Base-by-base conservation (phyloP, 1,284 basidiomycete species). In the Schizophyllum amplum region DNA sequence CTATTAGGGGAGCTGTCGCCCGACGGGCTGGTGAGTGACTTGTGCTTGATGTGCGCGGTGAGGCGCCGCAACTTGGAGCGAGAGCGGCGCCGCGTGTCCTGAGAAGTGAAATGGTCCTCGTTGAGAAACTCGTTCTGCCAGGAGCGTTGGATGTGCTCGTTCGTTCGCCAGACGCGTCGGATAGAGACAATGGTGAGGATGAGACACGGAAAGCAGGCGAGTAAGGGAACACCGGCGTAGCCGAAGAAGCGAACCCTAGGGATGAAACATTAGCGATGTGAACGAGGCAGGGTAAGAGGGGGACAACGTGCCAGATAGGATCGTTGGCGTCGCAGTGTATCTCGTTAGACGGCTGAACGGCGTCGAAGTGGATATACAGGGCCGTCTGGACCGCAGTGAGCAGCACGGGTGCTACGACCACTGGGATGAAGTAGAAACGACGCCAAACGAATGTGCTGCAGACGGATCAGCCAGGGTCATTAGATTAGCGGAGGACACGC, bases 171-270 rank as follows among this genome's bases (percentile, higher is more conserved):
- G 3, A 79, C 64, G 15, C 71, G 70, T 49, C 66, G 55, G 33
- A 75, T 68, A 4, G 81, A 77, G n/a, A 69, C 59, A 26, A 75
- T 63, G 21, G 81, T 81, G 11, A 81, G 63, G 57, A 72, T 68
- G 27, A 84, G 68, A 47, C 76, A 79, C 3, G 84, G 83, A 17
- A 84, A 64, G 3, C 75, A 72, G 15, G 82, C 65, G 33, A 82
- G 57, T 60, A 83, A 72, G 0, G 82, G 77, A 20, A 75, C 66
- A 24, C 83, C 85, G 7, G 83, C 77, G 64, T 83, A 85, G 54
- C 81, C 78, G 15, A 84, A 62, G 55, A 86, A 76, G 54, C 83
- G 78, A 49, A 81, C 71, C 85, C 84, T 87, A 53, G 24, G 4
- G 47, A 21, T 24, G 42, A 33, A 33, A 13, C 27, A 13, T 33